These are phyloP conservation scores for Orbilia javanica DNA, from an alignment of 2,329 filamentous ascomycete genomes.

Conservation along the genomic window DNA sequence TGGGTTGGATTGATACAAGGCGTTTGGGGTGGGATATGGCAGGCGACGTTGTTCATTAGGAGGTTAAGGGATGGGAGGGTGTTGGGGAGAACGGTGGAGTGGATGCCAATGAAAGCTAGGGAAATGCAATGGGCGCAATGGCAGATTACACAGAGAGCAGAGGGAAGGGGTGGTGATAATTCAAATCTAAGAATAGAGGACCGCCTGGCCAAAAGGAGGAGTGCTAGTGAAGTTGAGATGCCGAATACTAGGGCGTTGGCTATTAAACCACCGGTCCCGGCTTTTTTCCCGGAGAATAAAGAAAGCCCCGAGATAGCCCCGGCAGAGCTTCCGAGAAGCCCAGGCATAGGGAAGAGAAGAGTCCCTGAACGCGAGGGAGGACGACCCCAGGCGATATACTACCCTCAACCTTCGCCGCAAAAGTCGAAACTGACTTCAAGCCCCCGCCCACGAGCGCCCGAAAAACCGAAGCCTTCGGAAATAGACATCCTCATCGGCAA, in stretches of 20 bases:
- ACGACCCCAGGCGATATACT: conserved; percentile 18
- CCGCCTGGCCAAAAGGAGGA: not conserved
- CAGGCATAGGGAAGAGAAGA: not conserved
- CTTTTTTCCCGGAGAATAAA: not conserved
- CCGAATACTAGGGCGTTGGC: not conserved
- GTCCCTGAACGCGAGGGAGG: not conserved
- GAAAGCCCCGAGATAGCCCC: not conserved
- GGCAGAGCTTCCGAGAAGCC: not conserved
- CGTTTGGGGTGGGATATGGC: conserved; percentile 39
- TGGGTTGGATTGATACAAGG: conserved; percentile 34
- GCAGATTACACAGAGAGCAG: not conserved
- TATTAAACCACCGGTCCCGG: not conserved
- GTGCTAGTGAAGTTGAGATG: not conserved
- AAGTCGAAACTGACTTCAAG: not conserved
- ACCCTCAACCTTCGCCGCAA: not conserved
- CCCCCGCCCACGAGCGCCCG: not conserved
- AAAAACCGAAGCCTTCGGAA: not conserved
- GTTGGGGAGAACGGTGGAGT: not conserved
- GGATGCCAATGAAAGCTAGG: not conserved
- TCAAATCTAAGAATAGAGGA: not conserved
- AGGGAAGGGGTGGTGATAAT: not conserved
- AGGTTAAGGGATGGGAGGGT: conserved; percentile 2
- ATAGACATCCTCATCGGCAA: conserved; percentile 25
- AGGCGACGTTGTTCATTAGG: conserved; percentile 8
- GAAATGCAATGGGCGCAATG: conserved; percentile 22